These are phyloP conservation scores for Trametes elegans DNA, from an alignment of 768 basidiomycete genomes.

Conservation along the genomic window DNA sequence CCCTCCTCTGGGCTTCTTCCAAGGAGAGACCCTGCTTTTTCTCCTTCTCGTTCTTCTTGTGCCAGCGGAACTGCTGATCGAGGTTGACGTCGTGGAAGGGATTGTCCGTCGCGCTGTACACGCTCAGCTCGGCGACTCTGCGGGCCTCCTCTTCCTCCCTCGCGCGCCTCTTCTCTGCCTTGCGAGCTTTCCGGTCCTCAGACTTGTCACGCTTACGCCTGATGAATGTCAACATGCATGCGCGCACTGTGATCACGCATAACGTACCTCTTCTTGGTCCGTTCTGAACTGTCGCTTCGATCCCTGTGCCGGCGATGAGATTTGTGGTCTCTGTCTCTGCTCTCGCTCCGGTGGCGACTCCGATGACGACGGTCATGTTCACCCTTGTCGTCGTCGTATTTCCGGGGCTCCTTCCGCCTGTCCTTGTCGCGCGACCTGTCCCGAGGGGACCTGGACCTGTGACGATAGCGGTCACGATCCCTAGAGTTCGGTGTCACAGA, in stretches of 20 bases:
- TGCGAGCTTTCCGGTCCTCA: slow-evolving; percentile 81
- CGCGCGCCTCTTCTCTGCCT: slow-evolving; percentile 82
- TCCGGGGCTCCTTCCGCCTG: slow-evolving; percentile 16
- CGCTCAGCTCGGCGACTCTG: slow-evolving; percentile 89
- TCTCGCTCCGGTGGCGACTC: slow-evolving; percentile 32
- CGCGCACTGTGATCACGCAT: not conserved
- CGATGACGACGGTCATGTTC: slow-evolving; percentile 23
- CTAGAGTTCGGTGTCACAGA: slow-evolving; percentile 48
- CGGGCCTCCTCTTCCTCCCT: slow-evolving; percentile 89
- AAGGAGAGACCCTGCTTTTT: slow-evolving; percentile 79
- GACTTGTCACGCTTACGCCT: slow-evolving; percentile 86
- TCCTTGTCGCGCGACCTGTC: slow-evolving; percentile 29
- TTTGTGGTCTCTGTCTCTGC: slow-evolving; percentile 33
- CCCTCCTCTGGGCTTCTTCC: slow-evolving; percentile 76
- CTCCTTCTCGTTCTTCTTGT: slow-evolving; percentile 98
- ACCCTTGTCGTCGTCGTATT: slow-evolving; percentile 23
- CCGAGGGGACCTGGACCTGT: slow-evolving; percentile 23
- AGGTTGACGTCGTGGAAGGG: slow-evolving; percentile 98
- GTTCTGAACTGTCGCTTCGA: slow-evolving; percentile 36
- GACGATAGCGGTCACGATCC: slow-evolving; percentile 28
- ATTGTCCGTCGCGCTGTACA: slow-evolving; percentile 96
- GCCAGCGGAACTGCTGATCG: slow-evolving; percentile 96
- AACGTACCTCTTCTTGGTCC: slow-evolving; percentile 49
- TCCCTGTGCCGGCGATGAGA: slow-evolving; percentile 16
- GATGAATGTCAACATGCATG: not conserved